phyloP scores from a whole-genome alignment of 2,329 filamentous ascomycete genomes.

The Graphiopsis chlorocephala region DNA sequence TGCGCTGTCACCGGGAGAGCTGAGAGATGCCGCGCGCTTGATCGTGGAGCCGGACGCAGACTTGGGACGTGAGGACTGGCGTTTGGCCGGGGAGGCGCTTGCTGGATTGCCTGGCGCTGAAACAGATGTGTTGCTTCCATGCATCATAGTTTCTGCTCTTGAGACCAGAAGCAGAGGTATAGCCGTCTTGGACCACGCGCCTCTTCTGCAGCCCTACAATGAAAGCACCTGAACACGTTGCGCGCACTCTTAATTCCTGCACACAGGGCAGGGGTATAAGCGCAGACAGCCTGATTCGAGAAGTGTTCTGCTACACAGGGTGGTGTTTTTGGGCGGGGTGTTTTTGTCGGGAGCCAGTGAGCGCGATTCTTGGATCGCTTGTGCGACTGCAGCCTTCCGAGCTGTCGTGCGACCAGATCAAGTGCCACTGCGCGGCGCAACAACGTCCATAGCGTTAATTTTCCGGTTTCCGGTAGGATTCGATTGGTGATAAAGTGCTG shows the following conservation, averaged over 20 bases:
- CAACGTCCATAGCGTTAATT: constrained; percentile 7
- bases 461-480: neutral
- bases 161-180: constrained; percentile 7
- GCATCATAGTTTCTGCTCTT: constrained; percentile 19
- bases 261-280: neutral
- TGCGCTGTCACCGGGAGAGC: constrained; percentile 27
- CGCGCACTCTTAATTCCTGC: constrained; percentile 7
- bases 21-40: constrained; percentile 41
- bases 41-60: constrained; percentile 46
- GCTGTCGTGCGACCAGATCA: constrained; percentile 15
- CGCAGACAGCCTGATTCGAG: constrained; percentile 3
- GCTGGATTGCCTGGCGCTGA: constrained; percentile 18
- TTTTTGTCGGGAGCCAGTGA: constrained; percentile 10
- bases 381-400: constrained; percentile 14
- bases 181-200: constrained; percentile 12
- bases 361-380: neutral
- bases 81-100: constrained; percentile 14
- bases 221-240: constrained; percentile 10
- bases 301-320: constrained; percentile 8
- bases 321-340: neutral
- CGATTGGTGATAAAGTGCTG: neutral
- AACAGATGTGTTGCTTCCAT: constrained; percentile 22
- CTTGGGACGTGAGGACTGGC: constrained; percentile 40
- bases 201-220: constrained; percentile 16
- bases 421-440: constrained; percentile 16